Evolutionary conservation across 495 filamentous ascomycete genomes (phyloP), one percentile per base, ranked within the genome.

Genomic region (Penicillium pulvis): DNA sequence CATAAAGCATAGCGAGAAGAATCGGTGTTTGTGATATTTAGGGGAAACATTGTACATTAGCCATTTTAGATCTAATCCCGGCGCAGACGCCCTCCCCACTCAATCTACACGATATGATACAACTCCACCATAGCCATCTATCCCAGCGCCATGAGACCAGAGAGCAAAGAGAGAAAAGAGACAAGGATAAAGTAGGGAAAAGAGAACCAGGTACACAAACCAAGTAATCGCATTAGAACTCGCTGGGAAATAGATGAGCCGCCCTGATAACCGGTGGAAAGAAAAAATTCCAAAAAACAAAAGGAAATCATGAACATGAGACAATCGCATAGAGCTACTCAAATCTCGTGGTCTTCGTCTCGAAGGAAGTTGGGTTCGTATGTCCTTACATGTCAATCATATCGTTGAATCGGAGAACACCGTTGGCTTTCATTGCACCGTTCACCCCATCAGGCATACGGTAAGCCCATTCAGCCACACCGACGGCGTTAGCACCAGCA

Each of bases 361-460:
- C 60, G 33, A 58, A 17, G 41, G 43, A 9, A 41, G 56, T n/a
- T 35, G 20, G 28, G 36, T 11, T 12, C 9, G 36, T 30, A 44
- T 28, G n/a, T 28, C 41, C 43, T 80, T 64, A 98, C 81, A 97
- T 93, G 62, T 97, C 93, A 74, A 98, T 92, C 65, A 85, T 91
- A 73, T 96, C 92, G 71, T 93, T 93, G 69, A 98, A 98, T 70
- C 87, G 80, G 66, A 98, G 75, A 51, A 98, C 87, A 4, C 93
- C 94, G 65, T 96, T 90, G 46, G 83, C 83, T 75, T 84, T 90
- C 61, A 98, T 77, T 57, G 94, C 74, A 14, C 94, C 94, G 73
- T 98, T 94, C 46, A 97, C 87, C 12, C 91, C 91, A 24, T 82
- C 75, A 23, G 81, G 80, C 72, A 85, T 80, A 31, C 75, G 73